Conservation (phyloP, 345 rosid genomes). For the Arabis alpina region DNA sequence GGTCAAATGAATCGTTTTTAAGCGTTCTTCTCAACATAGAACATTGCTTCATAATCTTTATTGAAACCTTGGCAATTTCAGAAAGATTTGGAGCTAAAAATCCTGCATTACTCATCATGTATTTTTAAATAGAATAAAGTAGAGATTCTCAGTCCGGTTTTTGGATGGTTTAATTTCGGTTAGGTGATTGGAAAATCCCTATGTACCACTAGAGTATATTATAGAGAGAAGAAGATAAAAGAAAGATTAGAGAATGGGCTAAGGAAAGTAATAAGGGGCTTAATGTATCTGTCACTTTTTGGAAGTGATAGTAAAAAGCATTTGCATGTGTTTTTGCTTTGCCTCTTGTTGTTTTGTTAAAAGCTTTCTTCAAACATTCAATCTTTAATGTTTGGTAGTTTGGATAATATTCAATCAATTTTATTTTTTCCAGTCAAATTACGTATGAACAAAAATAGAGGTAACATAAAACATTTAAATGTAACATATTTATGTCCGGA, state of each 20-base stretch:
- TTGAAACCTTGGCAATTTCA: background rate
- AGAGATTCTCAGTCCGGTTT: slow-evolving; percentile 5
- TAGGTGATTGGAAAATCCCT: background rate
- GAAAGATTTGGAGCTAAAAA: slow-evolving; percentile 3
- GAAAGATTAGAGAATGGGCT: slow-evolving; percentile 20
- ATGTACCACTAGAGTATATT: background rate
- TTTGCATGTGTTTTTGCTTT: slow-evolving; percentile 36
- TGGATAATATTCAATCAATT: background rate
- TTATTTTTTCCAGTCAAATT: background rate
- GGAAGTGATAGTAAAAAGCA: slow-evolving; percentile 24
- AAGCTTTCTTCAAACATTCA: slow-evolving; percentile 15
- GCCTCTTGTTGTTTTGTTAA: slow-evolving; percentile 11
- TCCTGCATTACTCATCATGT: background rate
- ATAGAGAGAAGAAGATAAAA: background rate
- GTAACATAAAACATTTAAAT: background rate
- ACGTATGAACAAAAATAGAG: background rate
- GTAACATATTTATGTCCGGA: background rate
- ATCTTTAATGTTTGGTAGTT: slow-evolving; percentile 27
- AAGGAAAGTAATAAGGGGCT: slow-evolving; percentile 13
- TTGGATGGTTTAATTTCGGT: slow-evolving; percentile 27
- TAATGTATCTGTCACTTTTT: slow-evolving; percentile 33
- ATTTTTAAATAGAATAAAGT: background rate
- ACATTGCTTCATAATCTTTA: slow-evolving; percentile 3
- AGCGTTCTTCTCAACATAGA: background rate
- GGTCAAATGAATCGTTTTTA: background rate